These are phyloP conservation scores for Paratinospora sagittata DNA, from an alignment of 164 flowering plant genomes.

Conservation along the genomic window DNA sequence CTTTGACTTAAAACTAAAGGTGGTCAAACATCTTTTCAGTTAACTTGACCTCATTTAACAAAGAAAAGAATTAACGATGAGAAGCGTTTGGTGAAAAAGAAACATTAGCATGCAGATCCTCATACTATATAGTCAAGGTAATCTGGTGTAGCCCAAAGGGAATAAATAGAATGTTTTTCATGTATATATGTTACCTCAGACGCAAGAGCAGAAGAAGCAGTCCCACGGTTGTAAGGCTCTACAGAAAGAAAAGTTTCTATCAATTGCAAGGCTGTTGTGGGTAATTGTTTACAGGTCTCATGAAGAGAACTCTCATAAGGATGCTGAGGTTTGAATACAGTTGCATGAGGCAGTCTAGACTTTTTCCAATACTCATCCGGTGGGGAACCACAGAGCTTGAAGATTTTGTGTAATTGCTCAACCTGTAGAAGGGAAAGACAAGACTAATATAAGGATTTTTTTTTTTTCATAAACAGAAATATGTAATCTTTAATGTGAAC, in stretches of 20 bases:
- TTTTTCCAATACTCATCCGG: conserved; percentile 79
- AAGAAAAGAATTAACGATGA: too few relatives aligned
- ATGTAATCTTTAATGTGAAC: too few relatives aligned
- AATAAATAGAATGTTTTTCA: not conserved
- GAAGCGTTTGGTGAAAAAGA: not conserved
- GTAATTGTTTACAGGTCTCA: conserved; percentile 55
- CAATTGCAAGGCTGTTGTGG: conserved; percentile 45
- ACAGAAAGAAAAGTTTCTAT: conserved; percentile 64
- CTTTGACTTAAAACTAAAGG: too few relatives aligned
- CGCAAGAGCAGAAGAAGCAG: conserved; percentile 65
- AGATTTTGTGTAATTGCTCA: conserved; percentile 90
- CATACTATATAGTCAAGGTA: not conserved
- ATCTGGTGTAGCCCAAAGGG: too few relatives aligned
- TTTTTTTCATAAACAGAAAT: not conserved
- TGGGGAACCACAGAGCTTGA: conserved; percentile 93
- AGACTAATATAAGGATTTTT: not conserved
- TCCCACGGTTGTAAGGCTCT: conserved; percentile 71
- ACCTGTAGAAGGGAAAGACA: conserved; percentile 39
- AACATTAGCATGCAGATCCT: not conserved
- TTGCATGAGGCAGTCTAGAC: conserved; percentile 72
- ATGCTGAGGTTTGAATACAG: conserved; percentile 75
- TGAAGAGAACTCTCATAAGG: conserved; percentile 64
- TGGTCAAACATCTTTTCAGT: too few relatives aligned
- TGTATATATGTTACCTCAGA: conserved; percentile 50
- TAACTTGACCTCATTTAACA: too few relatives aligned